Evolutionary conservation across 1,284 basidiomycete species (phyloP).

Genomic region (Apiotrichum veenhuisii): DNA sequence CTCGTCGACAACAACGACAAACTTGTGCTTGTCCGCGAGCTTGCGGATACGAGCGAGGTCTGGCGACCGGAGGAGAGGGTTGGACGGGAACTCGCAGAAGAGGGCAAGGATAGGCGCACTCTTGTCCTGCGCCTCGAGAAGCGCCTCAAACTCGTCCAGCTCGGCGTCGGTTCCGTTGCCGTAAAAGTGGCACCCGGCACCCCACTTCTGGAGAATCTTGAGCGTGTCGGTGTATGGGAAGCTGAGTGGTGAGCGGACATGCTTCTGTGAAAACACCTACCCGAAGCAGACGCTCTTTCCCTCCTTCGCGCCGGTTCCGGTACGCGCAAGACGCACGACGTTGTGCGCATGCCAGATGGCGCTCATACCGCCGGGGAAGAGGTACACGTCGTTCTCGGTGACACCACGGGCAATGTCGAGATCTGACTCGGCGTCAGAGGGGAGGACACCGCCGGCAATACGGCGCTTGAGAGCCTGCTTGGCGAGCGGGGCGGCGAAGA

Average conservation of each 20-base stretch:
- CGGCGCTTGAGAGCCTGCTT: constrained; percentile 82
- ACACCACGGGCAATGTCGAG: constrained; percentile 51
- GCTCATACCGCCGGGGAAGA: constrained; percentile 85
- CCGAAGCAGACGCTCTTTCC: constrained; percentile 92
- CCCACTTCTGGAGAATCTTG: constrained; percentile 95
- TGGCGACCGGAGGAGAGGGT: constrained; percentile 82
- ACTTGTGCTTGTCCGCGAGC: constrained; percentile 83
- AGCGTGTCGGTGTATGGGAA: constrained; percentile 98
- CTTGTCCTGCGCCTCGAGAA: constrained; percentile 54
- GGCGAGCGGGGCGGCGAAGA: constrained; percentile 67
- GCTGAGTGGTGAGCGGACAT: background rate
- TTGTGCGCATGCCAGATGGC: constrained; percentile 91
- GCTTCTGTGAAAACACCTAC: background rate
- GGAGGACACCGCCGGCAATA: constrained; percentile 80
- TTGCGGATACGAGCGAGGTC: constrained; percentile 72
- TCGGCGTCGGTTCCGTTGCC: constrained; percentile 76
- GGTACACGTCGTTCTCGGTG: constrained; percentile 79
- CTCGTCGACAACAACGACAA: constrained; percentile 88
- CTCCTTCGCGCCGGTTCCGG: constrained; percentile 39
- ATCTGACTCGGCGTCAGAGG: constrained; percentile 53
- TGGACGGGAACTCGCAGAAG: constrained; percentile 86
- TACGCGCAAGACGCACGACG: constrained; percentile 57
- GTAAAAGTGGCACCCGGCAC: constrained; percentile 86
- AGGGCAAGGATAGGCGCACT: constrained; percentile 49
- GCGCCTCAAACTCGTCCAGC: constrained; percentile 65